phyloP scores from a whole-genome alignment of 768 basidiomycete genomes.

The Tricholoma flavovirens region DNA sequence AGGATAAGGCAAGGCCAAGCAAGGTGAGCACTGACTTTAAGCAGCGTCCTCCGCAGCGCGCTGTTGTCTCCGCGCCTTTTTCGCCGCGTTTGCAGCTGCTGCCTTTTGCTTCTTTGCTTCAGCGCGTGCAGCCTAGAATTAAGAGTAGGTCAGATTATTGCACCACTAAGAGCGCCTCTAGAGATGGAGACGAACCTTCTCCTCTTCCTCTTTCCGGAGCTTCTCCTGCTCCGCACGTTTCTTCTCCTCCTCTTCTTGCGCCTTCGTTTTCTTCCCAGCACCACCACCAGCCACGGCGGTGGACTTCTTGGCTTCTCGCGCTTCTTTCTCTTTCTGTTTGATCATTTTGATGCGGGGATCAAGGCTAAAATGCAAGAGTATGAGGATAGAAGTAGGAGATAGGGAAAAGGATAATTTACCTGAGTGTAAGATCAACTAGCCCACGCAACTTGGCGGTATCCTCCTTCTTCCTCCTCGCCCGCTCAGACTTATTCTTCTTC shows the following conservation, averaged over 20 bases:
- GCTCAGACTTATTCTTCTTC: conserved; percentile 99
- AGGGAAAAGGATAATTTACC: conserved; percentile 21
- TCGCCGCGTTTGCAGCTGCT: conserved; percentile 83
- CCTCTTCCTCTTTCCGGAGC: conserved; percentile 76
- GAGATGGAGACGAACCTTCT: conserved; percentile 49
- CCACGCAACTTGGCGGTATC: conserved; percentile 85
- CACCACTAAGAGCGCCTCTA: neutral
- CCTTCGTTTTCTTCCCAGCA: conserved; percentile 62
- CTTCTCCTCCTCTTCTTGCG: conserved; percentile 71
- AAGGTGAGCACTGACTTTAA: neutral
- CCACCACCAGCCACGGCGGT: conserved; percentile 38
- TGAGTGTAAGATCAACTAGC: conserved; percentile 81
- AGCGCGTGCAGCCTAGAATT: conserved; percentile 45
- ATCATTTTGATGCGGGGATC: conserved; percentile 97
- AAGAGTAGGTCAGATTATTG: neutral
- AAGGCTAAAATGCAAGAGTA: conserved; percentile 25
- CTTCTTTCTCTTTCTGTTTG: conserved; percentile 94
- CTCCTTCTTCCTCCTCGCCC: conserved; percentile 94
- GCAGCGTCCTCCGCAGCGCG: conserved; percentile 41
- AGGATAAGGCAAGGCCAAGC: too few species aligned
- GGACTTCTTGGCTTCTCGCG: conserved; percentile 84
- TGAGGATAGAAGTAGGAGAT: neutral
- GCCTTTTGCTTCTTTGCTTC: conserved; percentile 83
- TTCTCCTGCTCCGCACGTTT: conserved; percentile 68
- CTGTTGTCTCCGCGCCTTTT: conserved; percentile 74